Evolutionary conservation across 75 land plant species (phyloP), one percentile per base, ranked within the genome.

Genomic region (Selaginella tamariscina): DNA sequence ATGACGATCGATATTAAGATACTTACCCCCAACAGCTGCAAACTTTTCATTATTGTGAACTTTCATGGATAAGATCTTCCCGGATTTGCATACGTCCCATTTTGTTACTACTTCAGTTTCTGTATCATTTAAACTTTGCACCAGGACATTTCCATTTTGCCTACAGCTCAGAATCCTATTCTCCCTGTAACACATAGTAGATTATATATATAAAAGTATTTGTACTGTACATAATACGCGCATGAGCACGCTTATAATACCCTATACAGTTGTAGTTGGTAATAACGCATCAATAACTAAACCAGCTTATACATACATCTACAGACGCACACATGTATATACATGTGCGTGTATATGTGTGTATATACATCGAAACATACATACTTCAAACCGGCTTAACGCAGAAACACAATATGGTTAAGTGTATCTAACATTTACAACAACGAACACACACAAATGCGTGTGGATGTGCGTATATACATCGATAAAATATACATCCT

Each of bases 21-120:
- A 59, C 26, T 9, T 59, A 59, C 62, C 62, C 62, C 62, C 62
- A n/a, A 59, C 8, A 2, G 62, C 5, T n/a, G 62, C 62, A 59
- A 23, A 5, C 8, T 27, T 59, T 59, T 27, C 62, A n/a, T 9
- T 23, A 9, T 59, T 27, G 62, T 59, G 24, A 23, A 59, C 62
- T n/a, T n/a, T 59, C 62, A 59, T 21, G 26, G 24, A 59, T 59
- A 26, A n/a, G n/a, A 59, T 23, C 8, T 59, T n/a, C 21, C 62
- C 62, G 21, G 62, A 59, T 21, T 59, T 59, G 62, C 62, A 59
- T 23, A 59, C 26, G 24, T 27, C 23, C 62, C 62, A 59, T 59
- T 5, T 59, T 5, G 62, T 9, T 59, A 26, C 21, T 21, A 8
- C 18, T n/a, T 8, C 8, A 59, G 23, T n/a, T 2, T 27, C 62